Evolutionary conservation across 306 rosid genomes (phyloP), one percentile per base, ranked within the genome.

Genomic region (Alnus rubra): DNA sequence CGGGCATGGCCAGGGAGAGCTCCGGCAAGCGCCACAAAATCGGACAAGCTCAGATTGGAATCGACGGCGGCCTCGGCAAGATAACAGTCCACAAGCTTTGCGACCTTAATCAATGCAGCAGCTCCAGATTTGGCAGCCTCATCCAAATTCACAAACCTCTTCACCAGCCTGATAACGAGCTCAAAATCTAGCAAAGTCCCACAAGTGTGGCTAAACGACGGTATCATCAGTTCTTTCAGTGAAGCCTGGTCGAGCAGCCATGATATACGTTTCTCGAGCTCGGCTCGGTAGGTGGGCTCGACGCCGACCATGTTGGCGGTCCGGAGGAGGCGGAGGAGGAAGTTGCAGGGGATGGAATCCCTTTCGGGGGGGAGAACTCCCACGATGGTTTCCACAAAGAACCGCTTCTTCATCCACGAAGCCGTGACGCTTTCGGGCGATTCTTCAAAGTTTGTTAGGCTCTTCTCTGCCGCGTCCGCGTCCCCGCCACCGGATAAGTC

Each of bases 191-290:
- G 70, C 73, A 95, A 78, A 0, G 98, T 95, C 54, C 86, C 98
- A 50, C 97, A 90, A 0, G 93, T 95, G 87, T 95, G 97, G 18
- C 90, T 86, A 64, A 95, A 95, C 59, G 98, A 92, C 5, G 98
- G 98, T 49, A 95, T 92, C 98, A 95, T 85, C 0, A 91, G 82
- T 82, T 95, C 98, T 59, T 85, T 88, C 67, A 95, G 54, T 2
- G 94, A 88, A 35, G 97, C 98, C 71, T 90, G 90, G 55, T 94
- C 98, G 7, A 94, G 84, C 86, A 91, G 95, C 93, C 97, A 89
- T 2, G 98, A 82, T 7, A 90, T 65, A 49, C 97, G 76, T 54
- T 86, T 86, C 89, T 95, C 99, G 12, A 95, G 86, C 85, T 95
- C 98, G 12, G 76, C 74, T 42, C 72, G 78, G 56, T 87, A 92